Conservation (phyloP, 257 asterid species). For the Solanum chiquidenum region DNA sequence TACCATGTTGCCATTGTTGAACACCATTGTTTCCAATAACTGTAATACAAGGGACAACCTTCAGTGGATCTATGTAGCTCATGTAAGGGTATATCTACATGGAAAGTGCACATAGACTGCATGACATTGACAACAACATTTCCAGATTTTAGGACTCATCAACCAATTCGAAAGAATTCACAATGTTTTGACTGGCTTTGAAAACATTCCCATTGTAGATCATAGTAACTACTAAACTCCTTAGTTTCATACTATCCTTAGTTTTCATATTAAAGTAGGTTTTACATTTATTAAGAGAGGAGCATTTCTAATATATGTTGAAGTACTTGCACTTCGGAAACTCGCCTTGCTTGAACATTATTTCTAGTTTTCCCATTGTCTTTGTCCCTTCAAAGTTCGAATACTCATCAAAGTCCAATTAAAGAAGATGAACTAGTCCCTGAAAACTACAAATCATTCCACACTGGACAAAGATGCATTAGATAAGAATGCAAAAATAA, state of each 20-base stretch:
- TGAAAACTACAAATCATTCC: neutral
- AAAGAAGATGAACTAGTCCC: no score
- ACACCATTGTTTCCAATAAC: slow-evolving; percentile 78
- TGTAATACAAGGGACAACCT: slow-evolving; percentile 67
- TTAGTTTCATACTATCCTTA: no score
- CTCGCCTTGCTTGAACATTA: neutral
- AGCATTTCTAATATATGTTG: neutral
- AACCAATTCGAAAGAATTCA: neutral
- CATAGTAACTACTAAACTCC: neutral
- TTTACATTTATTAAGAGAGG: neutral
- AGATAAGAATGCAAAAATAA: neutral
- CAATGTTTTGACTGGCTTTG: neutral
- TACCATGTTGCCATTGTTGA: slow-evolving; percentile 78
- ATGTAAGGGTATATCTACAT: slow-evolving; percentile 27
- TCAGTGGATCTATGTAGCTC: slow-evolving; percentile 58
- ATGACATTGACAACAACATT: neutral
- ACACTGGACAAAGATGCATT: neutral
- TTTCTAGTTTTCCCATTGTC: neutral
- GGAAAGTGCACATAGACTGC: neutral
- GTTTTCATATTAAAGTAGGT: neutral
- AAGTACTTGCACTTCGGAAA: neutral
- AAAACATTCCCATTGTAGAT: neutral
- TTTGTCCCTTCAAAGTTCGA: neutral
- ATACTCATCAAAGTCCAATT: neutral
- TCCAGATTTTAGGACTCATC: neutral